Base-by-base conservation (phyloP, 1,284 basidiomycete species). In the Rhizopogon hawkerae region DNA sequence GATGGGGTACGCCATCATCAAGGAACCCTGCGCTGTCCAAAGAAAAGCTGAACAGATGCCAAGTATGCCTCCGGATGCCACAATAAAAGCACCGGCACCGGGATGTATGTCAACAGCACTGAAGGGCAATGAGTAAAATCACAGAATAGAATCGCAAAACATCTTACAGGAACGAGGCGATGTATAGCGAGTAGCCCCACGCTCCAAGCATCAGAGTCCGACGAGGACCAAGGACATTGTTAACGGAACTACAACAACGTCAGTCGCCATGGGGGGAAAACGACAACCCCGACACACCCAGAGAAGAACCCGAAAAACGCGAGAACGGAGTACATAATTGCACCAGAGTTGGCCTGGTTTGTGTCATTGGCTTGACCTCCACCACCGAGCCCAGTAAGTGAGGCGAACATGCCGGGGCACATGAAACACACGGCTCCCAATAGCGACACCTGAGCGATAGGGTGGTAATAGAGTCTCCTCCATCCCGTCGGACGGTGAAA, bases 41-140 rank as follows among this genome's bases (percentile, higher is more conserved):
- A 86, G 68, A 38, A 85, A 61, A n/a, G 78, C 76, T n/a, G 84
- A 84, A 58, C 77, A 82, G 33, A 81, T 50, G 26, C 83, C 83
- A 8, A 85, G 75, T 49, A 84, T 60, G 16, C 77, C 78, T 6
- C 81, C 83, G 0, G 79, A 66, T 10, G 69, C 69, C 50, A 83
- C 74, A 49, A 78, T 73, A 49, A 78, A 80, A n/a, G 67, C 71
- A 47, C 68, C 62, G 3, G 69, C 66, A 14, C 66, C 59, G 5
- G 63, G 60, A 56, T 74, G 73, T 44, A 76, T 72, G 56, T 75
- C 75, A 47, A 75, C 59, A 23, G 61, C 68, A 10, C 74, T 76
- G 36, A 38, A 11, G 24, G 21, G 1, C 18, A 39, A 7, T 16
- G n/a, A 9, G 48, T 16, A 8, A 41, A 14, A 16, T 33, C 3